Evolutionary conservation across 2,329 filamentous ascomycete species (phyloP), one percentile per base, ranked within the genome.

Genomic region (Diaporthe aspalathi): DNA sequence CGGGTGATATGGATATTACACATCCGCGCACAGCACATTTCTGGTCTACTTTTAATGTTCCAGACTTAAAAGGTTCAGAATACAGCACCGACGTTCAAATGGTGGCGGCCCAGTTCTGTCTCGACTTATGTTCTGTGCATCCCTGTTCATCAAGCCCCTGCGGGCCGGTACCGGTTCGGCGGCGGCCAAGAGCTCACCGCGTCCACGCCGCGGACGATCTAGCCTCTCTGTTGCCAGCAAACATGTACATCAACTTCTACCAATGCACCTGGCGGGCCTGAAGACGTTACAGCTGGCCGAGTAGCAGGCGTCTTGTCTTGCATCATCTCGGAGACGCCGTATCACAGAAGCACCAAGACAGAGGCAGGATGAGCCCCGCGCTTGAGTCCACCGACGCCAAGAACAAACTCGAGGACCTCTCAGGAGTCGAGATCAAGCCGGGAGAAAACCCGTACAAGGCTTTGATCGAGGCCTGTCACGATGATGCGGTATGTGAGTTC

Each of bases 381-480:
- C 74, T 85, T 5, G 80, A 81, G 40, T 79, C 80, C 1, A 79
- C 81, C 12, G 83, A 87, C 52, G 80, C 82, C 17, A 82, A 79
- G 73, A 87, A 87, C 78, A 87, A 85, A 80, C 78, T 88, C 14
- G 84, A 88, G 76, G 86, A 89, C 67, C 79, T 89, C 32, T 89
- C 88, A 1, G 87, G 87, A 17, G 80, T 88, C 62, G 77, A 80
- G 24, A 76, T 85, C 70, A 78, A 83, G 74, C 84, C 86, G 0
- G 88, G 86, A 56, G 87, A 89, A 77, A 97, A 96, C 75, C 94
- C 93, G 0, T 96, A 95, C 79, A 87, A 93, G 75, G 89, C 91
- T 22, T 83, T 97, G 72, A 92, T 97, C 71, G 80, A 87, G 52
- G 87, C 88, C 12, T 94, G 91, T 78, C 81, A 90, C 60, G 84